phyloP scores from a whole-genome alignment of 2,329 filamentous ascomycete genomes.

The Fusarium mundagurra region DNA sequence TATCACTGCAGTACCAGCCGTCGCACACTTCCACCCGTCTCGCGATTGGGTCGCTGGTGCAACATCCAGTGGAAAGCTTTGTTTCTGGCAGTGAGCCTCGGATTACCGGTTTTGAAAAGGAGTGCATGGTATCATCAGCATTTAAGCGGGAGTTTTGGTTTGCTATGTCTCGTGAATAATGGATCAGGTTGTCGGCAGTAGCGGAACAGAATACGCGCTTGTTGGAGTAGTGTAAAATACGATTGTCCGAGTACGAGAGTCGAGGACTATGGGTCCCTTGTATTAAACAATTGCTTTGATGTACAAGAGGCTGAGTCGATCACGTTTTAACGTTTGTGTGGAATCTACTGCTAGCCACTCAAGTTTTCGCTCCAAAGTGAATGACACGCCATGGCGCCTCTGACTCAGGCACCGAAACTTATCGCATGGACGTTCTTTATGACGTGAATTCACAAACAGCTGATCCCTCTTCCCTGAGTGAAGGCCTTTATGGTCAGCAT shows the following conservation, averaged over 20 bases:
- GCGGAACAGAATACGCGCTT: constrained; percentile 3
- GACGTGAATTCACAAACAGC: constrained; percentile 9
- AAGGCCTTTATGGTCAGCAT: constrained; percentile 27
- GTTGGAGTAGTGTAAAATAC: not conserved
- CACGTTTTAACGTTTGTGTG: constrained; percentile 10
- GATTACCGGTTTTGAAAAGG: not conserved
- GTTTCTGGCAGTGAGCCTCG: constrained; percentile 79
- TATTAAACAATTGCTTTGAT: not conserved
- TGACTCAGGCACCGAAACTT: not conserved
- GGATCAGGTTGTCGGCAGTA: not conserved
- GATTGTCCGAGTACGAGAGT: constrained; percentile 12
- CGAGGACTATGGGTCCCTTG: not conserved
- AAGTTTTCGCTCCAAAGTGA: not conserved
- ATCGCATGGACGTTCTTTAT: constrained; percentile 13
- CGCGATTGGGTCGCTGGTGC: constrained; percentile 93
- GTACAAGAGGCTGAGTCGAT: constrained; percentile 24
- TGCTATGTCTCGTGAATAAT: constrained; percentile 2
- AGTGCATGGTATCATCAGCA: constrained; percentile 1
- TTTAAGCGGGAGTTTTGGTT: constrained; percentile 36
- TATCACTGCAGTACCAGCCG: constrained; percentile 93
- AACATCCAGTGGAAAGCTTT: constrained; percentile 91
- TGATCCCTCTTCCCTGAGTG: constrained; percentile 11
- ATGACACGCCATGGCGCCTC: not conserved
- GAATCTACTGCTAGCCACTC: not conserved
- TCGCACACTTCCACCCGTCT: constrained; percentile 88